Conservation (phyloP, 1,284 basidiomycete genomes). For the Veloboletus limbatus region DNA sequence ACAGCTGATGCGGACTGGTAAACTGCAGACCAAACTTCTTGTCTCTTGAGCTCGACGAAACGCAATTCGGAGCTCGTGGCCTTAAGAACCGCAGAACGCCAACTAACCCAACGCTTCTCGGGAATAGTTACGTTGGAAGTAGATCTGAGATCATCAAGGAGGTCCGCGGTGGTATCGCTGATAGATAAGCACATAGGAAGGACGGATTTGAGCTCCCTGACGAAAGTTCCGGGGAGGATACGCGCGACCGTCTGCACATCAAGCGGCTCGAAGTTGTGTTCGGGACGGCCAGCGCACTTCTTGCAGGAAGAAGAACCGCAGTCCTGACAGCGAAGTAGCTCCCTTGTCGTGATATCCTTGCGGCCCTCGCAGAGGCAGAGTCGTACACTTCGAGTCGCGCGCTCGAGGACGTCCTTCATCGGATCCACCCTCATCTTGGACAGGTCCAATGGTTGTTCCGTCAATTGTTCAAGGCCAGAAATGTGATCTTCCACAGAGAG, state of each 20-base stretch:
- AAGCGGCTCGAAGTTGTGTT: conserved; percentile 70
- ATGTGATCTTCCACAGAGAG: conserved; percentile 49
- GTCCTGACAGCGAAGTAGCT: conserved; percentile 69
- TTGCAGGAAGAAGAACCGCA: conserved; percentile 82
- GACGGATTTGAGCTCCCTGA: conserved; percentile 70
- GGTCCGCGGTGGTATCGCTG: conserved; percentile 47
- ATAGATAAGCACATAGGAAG: conserved; percentile 86
- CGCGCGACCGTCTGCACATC: conserved; percentile 50
- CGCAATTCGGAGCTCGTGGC: conserved; percentile 67
- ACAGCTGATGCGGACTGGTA: conserved; percentile 73
- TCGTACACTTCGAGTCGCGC: conserved; percentile 71
- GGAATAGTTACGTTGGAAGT: conserved; percentile 44
- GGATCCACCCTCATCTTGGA: conserved; percentile 49
- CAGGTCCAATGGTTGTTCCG: conserved; percentile 64
- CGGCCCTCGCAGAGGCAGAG: conserved; percentile 90
- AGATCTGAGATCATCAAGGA: conserved; percentile 55
- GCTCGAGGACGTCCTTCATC: conserved; percentile 57
- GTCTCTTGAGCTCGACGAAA: conserved; percentile 84
- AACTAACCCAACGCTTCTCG: conserved; percentile 58
- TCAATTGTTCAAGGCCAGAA: conserved; percentile 68
- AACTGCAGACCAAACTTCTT: conserved; percentile 82
- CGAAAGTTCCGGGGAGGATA: conserved; percentile 70
- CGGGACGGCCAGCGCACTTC: conserved; percentile 86
- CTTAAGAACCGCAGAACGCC: conserved; percentile 67
- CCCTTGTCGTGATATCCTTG: conserved; percentile 68